Percentiles rank a stretch among this genome's conserved stretches.
Evolutionary conservation across 2,329 filamentous ascomycete species (phyloP).

Genomic region (Colletotrichum echinochloae): DNA sequence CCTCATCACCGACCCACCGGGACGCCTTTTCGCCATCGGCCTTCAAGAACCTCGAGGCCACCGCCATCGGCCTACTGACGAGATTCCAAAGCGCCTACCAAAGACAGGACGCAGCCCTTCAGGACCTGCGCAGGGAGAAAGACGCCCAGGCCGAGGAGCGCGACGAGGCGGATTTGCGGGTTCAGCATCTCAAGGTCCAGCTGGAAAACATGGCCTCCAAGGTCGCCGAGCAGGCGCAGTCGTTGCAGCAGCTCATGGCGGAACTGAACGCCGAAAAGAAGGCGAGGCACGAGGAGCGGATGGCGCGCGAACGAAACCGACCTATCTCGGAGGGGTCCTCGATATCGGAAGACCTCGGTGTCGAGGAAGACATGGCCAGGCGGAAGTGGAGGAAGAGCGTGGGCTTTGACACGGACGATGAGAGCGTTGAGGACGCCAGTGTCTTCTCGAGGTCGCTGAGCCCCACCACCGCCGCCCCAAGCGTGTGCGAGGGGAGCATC

Average conservation of each 20-base stretch:
- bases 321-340: conserved; percentile 55
- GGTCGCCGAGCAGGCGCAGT: conserved; percentile 65
- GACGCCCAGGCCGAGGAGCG: conserved; percentile 66
- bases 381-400: conserved; percentile 56
- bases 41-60: conserved; percentile 71
- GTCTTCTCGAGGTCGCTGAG: conserved; percentile 72
- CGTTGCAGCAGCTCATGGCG: conserved; percentile 62
- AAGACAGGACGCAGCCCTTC: conserved; percentile 61
- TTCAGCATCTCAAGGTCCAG: conserved; percentile 67
- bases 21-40: conserved; percentile 69
- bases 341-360: conserved; percentile 64
- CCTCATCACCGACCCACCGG: conserved; percentile 54
- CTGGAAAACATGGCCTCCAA: conserved; percentile 69
- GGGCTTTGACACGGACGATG: conserved; percentile 65
- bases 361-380: conserved; percentile 62
- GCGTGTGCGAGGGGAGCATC: conserved; percentile 48
- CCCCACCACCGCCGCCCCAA: conserved; percentile 61
- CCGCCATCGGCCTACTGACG: conserved; percentile 66
- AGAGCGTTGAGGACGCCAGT: conserved; percentile 63
- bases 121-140: conserved; percentile 65
- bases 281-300: conserved; percentile 55
- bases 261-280: conserved; percentile 65
- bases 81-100: conserved; percentile 71
- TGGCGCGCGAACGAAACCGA: conserved; percentile 45
- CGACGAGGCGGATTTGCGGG: conserved; percentile 64